Base-by-base conservation (phyloP, 345 rosid genomes). In the Bruguiera parviflora region DNA sequence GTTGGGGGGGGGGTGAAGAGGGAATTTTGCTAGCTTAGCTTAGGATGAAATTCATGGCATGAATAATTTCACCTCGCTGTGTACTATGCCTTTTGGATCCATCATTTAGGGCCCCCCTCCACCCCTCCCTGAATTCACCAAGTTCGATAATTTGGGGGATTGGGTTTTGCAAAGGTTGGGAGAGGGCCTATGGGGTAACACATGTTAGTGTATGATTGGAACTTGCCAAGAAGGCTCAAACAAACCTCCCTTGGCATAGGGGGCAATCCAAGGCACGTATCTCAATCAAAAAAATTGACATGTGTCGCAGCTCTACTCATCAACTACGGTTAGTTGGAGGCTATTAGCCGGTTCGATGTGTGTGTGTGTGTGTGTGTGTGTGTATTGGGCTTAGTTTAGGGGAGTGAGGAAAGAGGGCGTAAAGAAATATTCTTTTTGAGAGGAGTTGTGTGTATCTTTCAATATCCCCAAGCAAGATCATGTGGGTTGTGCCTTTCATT, bases 51-150 rank as follows among this genome's bases (percentile, higher is more conserved):
- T 83, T 73, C 80, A 85, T 77, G 89, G 88, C 76, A 85, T 81
- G 86, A 91, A 87, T 91, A 85, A 89, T 94, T 91, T 95, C 89
- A 83, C 75, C 88, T 76, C 68, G 6, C 70, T 72, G 71, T 76
- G 85, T 87, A 87, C 85, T 84, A 83, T 63, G 81, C 78, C 89
- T 89, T 89, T 86, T 77, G 84, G 85, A 84, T 84, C 77, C 85
- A 86, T 92, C 85, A 80, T 75, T 75, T 76, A 76, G 84, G 90
- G 85, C 66, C 86, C 28, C 28, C 87, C 73, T 29, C 22, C 72
- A 56, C 68, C 71, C 8, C 52, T 51, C 32, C 55, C 51, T 56
- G 35, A 28, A 61, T 71, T 69, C 81, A 75, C 55, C 46, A 53
- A 69, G 71, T 75, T 78, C 77, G 76, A 84, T 80, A 64, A 79